These are phyloP conservation scores for Dactylellina haptotyla DNA, from an alignment of 2,329 filamentous ascomycete genomes.

Conservation along the genomic window DNA sequence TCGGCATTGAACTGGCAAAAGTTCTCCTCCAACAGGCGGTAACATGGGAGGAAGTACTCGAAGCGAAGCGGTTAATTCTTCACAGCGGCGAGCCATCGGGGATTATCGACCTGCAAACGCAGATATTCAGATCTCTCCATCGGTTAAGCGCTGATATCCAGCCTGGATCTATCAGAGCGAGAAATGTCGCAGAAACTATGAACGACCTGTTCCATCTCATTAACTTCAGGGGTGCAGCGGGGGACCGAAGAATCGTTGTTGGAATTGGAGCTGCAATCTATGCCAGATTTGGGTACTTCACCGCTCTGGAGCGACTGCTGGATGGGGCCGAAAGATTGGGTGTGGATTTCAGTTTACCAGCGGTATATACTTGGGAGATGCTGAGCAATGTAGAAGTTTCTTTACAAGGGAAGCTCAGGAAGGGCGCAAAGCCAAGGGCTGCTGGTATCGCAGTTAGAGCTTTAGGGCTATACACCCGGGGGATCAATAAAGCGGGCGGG, in stretches of 20 bases:
- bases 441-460: constrained; percentile 23
- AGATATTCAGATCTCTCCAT: constrained; percentile 29
- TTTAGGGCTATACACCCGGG: constrained; percentile 8
- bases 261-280: constrained; percentile 16
- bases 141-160: background rate
- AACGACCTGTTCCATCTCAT: constrained; percentile 14
- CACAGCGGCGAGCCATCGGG: constrained; percentile 2
- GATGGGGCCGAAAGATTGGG: constrained; percentile 1
- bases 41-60: constrained; percentile 50
- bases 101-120: constrained; percentile 21
- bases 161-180: constrained; percentile 12
- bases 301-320: constrained; percentile 18
- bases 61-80: constrained; percentile 34
- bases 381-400: background rate
- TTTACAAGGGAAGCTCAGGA: background rate
- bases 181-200: constrained; percentile 8
- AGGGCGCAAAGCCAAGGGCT: constrained; percentile 10
- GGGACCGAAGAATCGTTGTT: constrained; percentile 6
- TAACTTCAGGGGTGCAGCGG: constrained; percentile 17
- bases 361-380: background rate
- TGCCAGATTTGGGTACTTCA: constrained; percentile 18
- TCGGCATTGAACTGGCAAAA: constrained; percentile 14
- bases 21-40: constrained; percentile 31
- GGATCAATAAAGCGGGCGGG: background rate
- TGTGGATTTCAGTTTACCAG: constrained; percentile 2